A percentile compares a stretch with the other conserved stretches of the same genome.
Conservation (phyloP, 805 yeast genomes). For the Starmera pachycereana region DNA sequence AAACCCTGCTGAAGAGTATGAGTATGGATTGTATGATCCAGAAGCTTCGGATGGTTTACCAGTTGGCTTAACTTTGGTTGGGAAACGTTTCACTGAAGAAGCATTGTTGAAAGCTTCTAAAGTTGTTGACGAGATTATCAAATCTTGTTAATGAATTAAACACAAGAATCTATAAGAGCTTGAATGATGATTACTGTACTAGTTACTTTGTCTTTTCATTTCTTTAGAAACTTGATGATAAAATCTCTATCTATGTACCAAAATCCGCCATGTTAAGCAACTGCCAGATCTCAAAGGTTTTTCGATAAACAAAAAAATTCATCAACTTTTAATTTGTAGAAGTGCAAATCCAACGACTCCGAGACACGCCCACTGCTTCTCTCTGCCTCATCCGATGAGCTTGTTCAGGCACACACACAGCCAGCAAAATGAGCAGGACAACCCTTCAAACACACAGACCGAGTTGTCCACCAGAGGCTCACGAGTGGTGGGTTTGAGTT, state of each 20-base stretch:
- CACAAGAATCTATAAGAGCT: too few relatives aligned
- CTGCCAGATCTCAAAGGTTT: background rate
- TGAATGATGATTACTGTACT: too few relatives aligned
- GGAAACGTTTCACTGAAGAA: slow-evolving; percentile 41
- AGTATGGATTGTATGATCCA: slow-evolving; percentile 22
- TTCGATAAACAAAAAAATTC: background rate
- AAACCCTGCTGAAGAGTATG: slow-evolving; percentile 24
- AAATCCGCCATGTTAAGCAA: background rate
- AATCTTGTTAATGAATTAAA: background rate
- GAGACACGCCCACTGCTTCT: background rate
- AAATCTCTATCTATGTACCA: too few relatives aligned
- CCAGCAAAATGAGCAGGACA: background rate
- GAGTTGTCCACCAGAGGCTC: slow-evolving; percentile 30
- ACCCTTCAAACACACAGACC: background rate
- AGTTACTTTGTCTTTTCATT: too few relatives aligned
- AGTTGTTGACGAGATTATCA: slow-evolving; percentile 36
- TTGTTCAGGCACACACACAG: background rate
- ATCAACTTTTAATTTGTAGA: background rate
- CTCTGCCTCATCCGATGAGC: background rate
- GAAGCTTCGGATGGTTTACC: slow-evolving; percentile 46
- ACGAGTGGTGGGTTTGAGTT: slow-evolving; percentile 60
- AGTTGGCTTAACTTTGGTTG: slow-evolving; percentile 38
- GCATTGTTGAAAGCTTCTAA: slow-evolving; percentile 34
- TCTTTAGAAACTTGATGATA: background rate
- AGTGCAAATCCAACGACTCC: background rate